Base-by-base conservation (phyloP, 164 flowering plant genomes). In the Magnolia changhungtana region DNA sequence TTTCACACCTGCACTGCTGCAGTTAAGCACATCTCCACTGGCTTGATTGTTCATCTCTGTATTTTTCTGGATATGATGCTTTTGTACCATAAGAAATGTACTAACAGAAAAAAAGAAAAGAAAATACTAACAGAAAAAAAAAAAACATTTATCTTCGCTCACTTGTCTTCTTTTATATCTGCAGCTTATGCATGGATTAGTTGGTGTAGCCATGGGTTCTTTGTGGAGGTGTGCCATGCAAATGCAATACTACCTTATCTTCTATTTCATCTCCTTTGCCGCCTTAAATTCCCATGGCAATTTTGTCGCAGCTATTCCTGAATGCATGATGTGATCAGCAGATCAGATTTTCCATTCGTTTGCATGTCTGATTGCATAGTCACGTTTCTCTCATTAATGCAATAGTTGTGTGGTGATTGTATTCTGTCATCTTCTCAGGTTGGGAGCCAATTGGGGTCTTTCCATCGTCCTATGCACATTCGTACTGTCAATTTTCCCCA, bases 101-200 rank as follows among this genome's bases (percentile, higher is more conserved):
- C 67, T 64, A 64, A 21, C 2, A 8, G 21, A 8, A 64, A n/a
- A 7, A 21, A 64, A 19, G 1, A 7, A 21, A 64, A 3, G 6
- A 37, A 37, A 37, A 37, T 23, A 23, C 24, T 23, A 23, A 23
- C 24, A 24, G 1, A 1, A 1, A 24, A 24, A 24, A 1, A 37
- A 37, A 4, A 7, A 21, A 3, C 24, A 8, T 29, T 19, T 18
- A 20, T 55, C 72, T 63, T 20, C 37, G 18, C 18, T 14, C 24
- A 1, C 19, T 18, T 19, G 8, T 19, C 58, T 70, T 21, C 55
- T 20, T 31, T 66, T 50, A 18, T 27, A 9, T 52, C 50, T 82
- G 86, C 89, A 95, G 99, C 89, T 95, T 78, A 86, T 85, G 86
- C 97, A 96, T 83, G 99, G 97, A 71, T 69, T 96, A 63, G 89